A percentile compares a stretch with the other conserved stretches of the same genome.
phyloP scores from a whole-genome alignment of 495 filamentous ascomycete genomes.

The Penicillium coprophilum region DNA sequence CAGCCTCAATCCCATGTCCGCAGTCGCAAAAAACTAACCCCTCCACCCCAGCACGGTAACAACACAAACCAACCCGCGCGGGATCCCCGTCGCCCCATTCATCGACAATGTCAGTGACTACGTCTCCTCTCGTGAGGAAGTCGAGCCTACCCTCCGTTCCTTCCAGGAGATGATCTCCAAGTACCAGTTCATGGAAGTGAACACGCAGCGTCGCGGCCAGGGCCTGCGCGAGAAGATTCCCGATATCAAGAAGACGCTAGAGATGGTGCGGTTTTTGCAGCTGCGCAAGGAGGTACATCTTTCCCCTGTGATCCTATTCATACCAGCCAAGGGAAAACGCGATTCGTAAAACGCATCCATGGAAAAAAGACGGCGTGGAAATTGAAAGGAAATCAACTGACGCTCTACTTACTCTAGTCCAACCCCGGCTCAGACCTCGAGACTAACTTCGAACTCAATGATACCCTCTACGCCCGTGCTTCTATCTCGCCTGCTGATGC shows the following conservation, averaged over 20 bases:
- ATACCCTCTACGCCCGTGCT: constrained; percentile 91
- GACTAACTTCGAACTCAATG: constrained; percentile 93
- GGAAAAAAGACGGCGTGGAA: background rate
- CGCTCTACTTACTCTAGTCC: constrained; percentile 8
- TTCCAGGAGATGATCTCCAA: constrained; percentile 99
- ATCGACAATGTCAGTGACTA: constrained; percentile 97
- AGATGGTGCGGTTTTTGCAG: constrained; percentile 84
- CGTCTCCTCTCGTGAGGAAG: constrained; percentile 79
- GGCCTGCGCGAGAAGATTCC: constrained; percentile 93
- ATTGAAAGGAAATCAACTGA: background rate
- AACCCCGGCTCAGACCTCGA: constrained; percentile 55
- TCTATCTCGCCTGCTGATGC: constrained; percentile 75
- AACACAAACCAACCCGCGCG: constrained; percentile 76
- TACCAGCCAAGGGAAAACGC: background rate
- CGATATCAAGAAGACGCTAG: constrained; percentile 96
- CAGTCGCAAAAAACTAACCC: constrained; percentile 20
- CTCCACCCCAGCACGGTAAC: constrained; percentile 28
- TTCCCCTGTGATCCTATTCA: background rate
- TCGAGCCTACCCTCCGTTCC: constrained; percentile 82
- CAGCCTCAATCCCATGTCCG: background rate
- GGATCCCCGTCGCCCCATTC: constrained; percentile 93
- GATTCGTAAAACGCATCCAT: background rate
- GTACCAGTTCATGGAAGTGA: constrained; percentile 99
- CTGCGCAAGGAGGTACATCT: constrained; percentile 33
- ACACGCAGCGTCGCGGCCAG: constrained; percentile 76